Evolutionary conservation across 352 stramenopile genomes (phyloP), one percentile per base, ranked within the genome.

Genomic region (Globisporangium cederbergense): DNA sequence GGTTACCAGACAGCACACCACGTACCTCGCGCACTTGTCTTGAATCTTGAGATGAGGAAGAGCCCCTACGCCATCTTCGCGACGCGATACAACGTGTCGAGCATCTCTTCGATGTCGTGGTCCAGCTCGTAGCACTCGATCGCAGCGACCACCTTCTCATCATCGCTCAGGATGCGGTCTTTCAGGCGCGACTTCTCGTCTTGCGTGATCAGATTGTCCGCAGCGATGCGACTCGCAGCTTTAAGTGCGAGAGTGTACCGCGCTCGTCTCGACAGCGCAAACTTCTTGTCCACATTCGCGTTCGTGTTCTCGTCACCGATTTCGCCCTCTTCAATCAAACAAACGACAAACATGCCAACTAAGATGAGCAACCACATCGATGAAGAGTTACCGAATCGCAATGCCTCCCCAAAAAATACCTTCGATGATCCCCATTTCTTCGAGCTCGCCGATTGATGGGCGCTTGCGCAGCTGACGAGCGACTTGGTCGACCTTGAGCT

Each of bases 51-150:
- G 22, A 10, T 13, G 9, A 22, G 32, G 1, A 58, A 57, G 11
- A 9, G 32, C 7, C 0, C 11, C 7, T 63, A 77, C 9, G 65
- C 71, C 14, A 86, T 64, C 64, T 92, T 92, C 2, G 85, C 83
- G 16, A 94, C 79, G 32, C 83, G 81, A 51, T 91, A 91, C 38
- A 95, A 67, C 58, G 81, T 89, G 65, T 95, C 87, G 51, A 95
- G 80, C 78, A 94, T 88, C 62, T 90, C 87, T 36, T 94, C 81
- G 32, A 94, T 88, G 68, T 95, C 82, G 58, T 89, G 78, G 67
- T 95, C 85, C 52, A 81, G 57, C 56, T 94, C 83, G 71, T 94
- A 95, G 69, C 78, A 79, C 63, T 91, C 82, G n/a, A 94, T 79
- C 14, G 85, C 87, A 7, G 77, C 81, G 7, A 91, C 72, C 7